These are phyloP conservation scores for Chenopodium formosanum DNA, from an alignment of 148 eudicot genomes.

Conservation along the genomic window DNA sequence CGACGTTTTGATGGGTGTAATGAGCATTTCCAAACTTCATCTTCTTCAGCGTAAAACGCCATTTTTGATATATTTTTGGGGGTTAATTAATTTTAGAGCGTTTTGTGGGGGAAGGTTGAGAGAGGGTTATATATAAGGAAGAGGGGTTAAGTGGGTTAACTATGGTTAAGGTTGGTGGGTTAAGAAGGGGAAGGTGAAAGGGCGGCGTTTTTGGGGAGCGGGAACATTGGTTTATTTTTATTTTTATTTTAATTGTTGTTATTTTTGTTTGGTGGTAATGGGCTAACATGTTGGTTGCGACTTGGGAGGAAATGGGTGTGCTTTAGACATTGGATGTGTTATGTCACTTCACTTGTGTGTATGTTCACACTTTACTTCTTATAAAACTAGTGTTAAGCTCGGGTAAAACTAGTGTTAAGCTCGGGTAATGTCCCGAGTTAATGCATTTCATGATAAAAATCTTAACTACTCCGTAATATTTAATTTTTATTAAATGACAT, in stretches of 20 bases:
- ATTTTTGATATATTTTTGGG: conserved; percentile 14
- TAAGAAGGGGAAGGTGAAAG: not conserved
- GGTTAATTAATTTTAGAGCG: not conserved
- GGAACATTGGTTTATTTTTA: not conserved
- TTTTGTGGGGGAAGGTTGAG: not conserved
- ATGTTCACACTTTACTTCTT: not conserved
- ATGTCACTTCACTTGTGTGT: not conserved
- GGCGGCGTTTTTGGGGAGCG: conserved; percentile 16
- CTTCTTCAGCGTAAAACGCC: conserved; percentile 62
- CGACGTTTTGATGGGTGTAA: conserved; percentile 67
- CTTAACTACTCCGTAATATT: too few relatives aligned
- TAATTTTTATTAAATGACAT: too few relatives aligned
- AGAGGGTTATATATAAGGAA: conserved; percentile 7
- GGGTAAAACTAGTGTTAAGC: too few relatives aligned
- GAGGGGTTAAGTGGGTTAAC: not conserved
- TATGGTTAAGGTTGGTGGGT: conserved; percentile 6
- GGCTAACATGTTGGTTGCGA: not conserved
- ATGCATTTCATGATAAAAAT: too few relatives aligned
- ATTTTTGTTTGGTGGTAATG: not conserved
- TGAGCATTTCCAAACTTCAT: conserved; percentile 60
- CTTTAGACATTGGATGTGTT: not conserved
- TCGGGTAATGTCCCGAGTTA: too few relatives aligned
- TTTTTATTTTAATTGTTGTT: not conserved
- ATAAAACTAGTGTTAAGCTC: too few relatives aligned
- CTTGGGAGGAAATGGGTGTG: not conserved